Evolutionary conservation across 2,329 filamentous ascomycete genomes (phyloP).

Genomic region (Alternaria sp.): DNA sequence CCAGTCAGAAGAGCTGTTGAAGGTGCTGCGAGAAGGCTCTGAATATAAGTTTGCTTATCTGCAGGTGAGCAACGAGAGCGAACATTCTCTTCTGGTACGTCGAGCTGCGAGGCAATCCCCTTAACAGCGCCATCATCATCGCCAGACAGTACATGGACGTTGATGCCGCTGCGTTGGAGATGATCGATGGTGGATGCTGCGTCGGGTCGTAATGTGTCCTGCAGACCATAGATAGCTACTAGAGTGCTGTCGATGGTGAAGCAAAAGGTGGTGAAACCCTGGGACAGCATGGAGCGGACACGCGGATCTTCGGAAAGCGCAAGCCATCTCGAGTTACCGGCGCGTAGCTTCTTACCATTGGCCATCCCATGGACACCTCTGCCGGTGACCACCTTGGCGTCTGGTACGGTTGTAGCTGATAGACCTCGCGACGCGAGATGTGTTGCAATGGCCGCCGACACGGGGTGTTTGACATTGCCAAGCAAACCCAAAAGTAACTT

Average conservation of each 20-base stretch:
- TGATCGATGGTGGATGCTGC: constrained; percentile 61
- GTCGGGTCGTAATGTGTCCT: constrained; percentile 60
- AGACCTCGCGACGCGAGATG: constrained; percentile 49
- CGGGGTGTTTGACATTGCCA: constrained; percentile 59
- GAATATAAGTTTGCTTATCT: constrained; percentile 65
- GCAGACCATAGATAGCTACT: constrained; percentile 61
- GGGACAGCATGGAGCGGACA: constrained; percentile 42
- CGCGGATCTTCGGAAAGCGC: constrained; percentile 54
- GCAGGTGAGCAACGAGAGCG: constrained; percentile 60
- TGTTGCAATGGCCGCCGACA: constrained; percentile 59
- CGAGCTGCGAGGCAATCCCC: constrained; percentile 51
- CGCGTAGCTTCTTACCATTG: constrained; percentile 45
- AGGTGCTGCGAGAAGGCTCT: constrained; percentile 29
- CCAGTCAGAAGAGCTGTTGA: neutral
- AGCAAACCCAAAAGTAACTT: constrained; percentile 49
- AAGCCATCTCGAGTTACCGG: constrained; percentile 62
- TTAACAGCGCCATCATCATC: constrained; percentile 63
- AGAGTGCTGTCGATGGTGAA: constrained; percentile 59
- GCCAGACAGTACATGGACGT: constrained; percentile 65
- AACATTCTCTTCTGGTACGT: constrained; percentile 52
- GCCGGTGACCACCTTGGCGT: constrained; percentile 52
- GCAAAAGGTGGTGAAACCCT: constrained; percentile 57
- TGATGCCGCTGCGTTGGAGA: constrained; percentile 59
- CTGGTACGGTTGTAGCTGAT: constrained; percentile 11
- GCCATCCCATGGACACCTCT: constrained; percentile 55